Conservation (phyloP, 768 basidiomycete species). For the Collybia sp. region DNA sequence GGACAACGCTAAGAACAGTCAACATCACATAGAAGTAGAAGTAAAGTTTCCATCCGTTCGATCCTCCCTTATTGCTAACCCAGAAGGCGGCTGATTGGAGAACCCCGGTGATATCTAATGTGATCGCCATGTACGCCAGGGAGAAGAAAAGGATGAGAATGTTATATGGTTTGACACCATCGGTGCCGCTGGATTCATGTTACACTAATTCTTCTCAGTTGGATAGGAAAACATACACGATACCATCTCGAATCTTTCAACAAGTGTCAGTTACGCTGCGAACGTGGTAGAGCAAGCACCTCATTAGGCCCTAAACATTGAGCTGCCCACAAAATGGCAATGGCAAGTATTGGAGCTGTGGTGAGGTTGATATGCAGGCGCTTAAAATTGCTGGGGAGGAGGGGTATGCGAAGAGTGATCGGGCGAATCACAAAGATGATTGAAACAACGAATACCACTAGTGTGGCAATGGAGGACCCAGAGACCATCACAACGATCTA, state of each 20-base stretch:
- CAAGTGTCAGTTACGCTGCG: not conserved
- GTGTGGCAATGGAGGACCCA: slow-evolving; percentile 40
- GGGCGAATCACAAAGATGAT: slow-evolving; percentile 49
- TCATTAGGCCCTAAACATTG: slow-evolving; percentile 44
- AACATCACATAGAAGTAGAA: slow-evolving; percentile 83
- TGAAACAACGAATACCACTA: slow-evolving; percentile 49
- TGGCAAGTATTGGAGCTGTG: slow-evolving; percentile 49
- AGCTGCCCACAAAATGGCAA: slow-evolving; percentile 49
- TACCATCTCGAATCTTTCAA: slow-evolving; percentile 60
- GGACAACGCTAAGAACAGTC: slow-evolving; percentile 64
- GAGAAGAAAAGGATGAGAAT: slow-evolving; percentile 92
- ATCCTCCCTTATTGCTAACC: slow-evolving; percentile 78
- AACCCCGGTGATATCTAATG: slow-evolving; percentile 83
- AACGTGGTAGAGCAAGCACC: not conserved
- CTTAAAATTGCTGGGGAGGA: slow-evolving; percentile 24
- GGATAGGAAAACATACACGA: slow-evolving; percentile 44
- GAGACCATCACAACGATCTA: slow-evolving; percentile 30
- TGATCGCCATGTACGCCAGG: slow-evolving; percentile 89
- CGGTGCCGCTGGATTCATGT: slow-evolving; percentile 20
- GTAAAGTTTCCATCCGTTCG: slow-evolving; percentile 68
- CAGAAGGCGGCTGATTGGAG: slow-evolving; percentile 85
- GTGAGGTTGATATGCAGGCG: slow-evolving; percentile 42
- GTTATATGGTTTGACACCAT: slow-evolving; percentile 84
- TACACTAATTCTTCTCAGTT: not conserved
- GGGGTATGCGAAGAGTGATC: slow-evolving; percentile 31